Percentiles rank a stretch among this genome's conserved stretches.
phyloP scores from a whole-genome alignment of 2,329 filamentous ascomycete species.

The Pseudopyricularia cyperi region DNA sequence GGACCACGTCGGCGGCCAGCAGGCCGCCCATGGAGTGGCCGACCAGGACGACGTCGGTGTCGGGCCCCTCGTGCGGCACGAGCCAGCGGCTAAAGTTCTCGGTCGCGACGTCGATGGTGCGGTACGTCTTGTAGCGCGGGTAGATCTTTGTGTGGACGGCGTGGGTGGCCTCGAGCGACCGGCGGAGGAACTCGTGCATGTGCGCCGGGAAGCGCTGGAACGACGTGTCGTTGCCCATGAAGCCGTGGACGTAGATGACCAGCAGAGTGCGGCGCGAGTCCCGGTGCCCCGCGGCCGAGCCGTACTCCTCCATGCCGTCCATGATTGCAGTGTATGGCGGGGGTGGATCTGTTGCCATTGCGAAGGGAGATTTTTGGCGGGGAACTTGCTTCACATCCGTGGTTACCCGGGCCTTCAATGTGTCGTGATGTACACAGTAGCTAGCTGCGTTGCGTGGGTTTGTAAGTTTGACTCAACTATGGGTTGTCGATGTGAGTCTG shows the following conservation, averaged over 20 bases:
- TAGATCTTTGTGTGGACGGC: constrained; percentile 80
- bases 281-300: background rate
- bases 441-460: too few relatives aligned
- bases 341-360: background rate
- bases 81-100: constrained; percentile 80
- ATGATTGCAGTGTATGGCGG: background rate
- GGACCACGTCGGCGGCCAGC: constrained; percentile 63
- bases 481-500: background rate
- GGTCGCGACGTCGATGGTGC: constrained; percentile 57
- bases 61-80: constrained; percentile 57
- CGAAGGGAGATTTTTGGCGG: too few relatives aligned
- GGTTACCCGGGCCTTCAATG: too few relatives aligned
- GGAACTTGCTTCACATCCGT: background rate
- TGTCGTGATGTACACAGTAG: too few relatives aligned
- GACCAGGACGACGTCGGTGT: constrained; percentile 68
- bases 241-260: constrained; percentile 78
- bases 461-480: background rate
- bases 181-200: constrained; percentile 61
- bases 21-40: constrained; percentile 89
- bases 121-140: constrained; percentile 65
- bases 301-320: background rate
- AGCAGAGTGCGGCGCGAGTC: constrained; percentile 42
- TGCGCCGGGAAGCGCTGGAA: constrained; percentile 83
- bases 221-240: constrained; percentile 77
- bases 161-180: constrained; percentile 57